Conservation (phyloP, 1,284 basidiomycete species). For the Ustanciosporium gigantosporum region DNA sequence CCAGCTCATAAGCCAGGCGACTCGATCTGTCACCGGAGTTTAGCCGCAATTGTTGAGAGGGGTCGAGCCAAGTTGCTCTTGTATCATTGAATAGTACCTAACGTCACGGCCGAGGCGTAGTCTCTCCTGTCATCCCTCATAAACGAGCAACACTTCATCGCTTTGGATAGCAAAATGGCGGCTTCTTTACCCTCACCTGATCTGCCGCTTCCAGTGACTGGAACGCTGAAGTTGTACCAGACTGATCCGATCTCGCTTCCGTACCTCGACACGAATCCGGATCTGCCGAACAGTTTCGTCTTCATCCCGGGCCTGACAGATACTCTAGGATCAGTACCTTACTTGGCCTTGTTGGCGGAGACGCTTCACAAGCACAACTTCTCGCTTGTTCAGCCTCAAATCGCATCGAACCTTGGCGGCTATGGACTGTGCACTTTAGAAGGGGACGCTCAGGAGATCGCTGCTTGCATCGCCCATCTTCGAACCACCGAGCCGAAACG, state of each 20-base stretch:
- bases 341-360: slow-evolving; percentile 31
- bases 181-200: too few relatives aligned
- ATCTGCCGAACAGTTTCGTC: slow-evolving; percentile 39
- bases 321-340: slow-evolving; percentile 49
- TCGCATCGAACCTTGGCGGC: slow-evolving; percentile 49
- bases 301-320: slow-evolving; percentile 53
- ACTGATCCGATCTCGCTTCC: slow-evolving; percentile 34
- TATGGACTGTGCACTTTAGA: slow-evolving; percentile 49
- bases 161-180: too few relatives aligned
- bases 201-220: slow-evolving; percentile 5
- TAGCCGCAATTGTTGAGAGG: too few relatives aligned
- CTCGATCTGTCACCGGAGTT: too few relatives aligned
- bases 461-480: slow-evolving; percentile 31
- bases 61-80: too few relatives aligned
- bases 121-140: too few relatives aligned
- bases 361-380: slow-evolving; percentile 19
- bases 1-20: too few relatives aligned
- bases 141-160: too few relatives aligned
- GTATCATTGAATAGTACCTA: too few relatives aligned
- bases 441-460: slow-evolving; percentile 54
- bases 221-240: slow-evolving; percentile 39
- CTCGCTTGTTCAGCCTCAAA: slow-evolving; percentile 45
- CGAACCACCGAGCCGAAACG: slow-evolving; percentile 4
- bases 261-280: slow-evolving; percentile 41
- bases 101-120: too few relatives aligned